Conservation (phyloP, 2,329 filamentous ascomycete species). For the Fusarium burgessii region DNA sequence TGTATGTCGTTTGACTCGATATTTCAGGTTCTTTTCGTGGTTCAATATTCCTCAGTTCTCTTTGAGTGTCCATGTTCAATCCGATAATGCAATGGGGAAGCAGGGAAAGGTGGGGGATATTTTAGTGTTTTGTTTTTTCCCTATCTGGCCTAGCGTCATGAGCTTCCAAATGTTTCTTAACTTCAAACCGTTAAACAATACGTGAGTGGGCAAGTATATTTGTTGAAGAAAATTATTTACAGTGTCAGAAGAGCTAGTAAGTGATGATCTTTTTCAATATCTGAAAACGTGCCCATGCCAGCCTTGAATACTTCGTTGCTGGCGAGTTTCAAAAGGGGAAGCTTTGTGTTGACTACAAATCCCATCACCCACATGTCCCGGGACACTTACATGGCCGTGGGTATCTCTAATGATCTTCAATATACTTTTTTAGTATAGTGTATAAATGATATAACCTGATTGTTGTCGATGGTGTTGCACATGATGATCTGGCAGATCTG, state of each 20-base stretch:
- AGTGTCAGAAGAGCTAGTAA: neutral
- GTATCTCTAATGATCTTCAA: too few relatives aligned
- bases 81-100: neutral
- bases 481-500: too few relatives aligned
- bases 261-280: too few relatives aligned
- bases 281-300: too few relatives aligned
- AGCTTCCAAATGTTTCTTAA: neutral
- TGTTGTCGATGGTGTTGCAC: too few relatives aligned
- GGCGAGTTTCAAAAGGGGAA: too few relatives aligned
- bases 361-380: too few relatives aligned
- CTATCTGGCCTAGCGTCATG: constrained; percentile 10
- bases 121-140: constrained; percentile 27
- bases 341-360: too few relatives aligned
- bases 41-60: neutral
- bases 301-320: too few relatives aligned
- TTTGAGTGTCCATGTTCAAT: constrained; percentile 1
- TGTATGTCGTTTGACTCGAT: neutral
- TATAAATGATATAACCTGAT: too few relatives aligned
- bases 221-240: neutral
- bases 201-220: neutral
- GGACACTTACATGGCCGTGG: too few relatives aligned
- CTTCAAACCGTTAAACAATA: neutral
- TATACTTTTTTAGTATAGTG: too few relatives aligned
- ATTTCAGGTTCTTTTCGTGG: neutral
- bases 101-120: constrained; percentile 4